Conservation (phyloP, 495 filamentous ascomycete genomes). For the Astrothelium subdiscretum region DNA sequence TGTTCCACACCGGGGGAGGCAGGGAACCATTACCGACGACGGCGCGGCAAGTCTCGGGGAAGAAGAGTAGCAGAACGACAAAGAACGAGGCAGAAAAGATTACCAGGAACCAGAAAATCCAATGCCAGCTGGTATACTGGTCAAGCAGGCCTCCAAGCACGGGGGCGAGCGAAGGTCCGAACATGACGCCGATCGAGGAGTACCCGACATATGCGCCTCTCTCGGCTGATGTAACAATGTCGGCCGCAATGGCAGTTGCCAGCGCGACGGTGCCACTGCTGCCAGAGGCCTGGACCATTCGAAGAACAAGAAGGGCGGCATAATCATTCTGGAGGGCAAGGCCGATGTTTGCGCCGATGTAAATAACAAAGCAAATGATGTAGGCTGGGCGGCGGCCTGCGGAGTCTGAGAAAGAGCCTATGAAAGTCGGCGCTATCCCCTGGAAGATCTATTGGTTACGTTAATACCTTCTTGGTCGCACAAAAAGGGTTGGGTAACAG, state of each 20-base stretch:
- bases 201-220: conserved; percentile 37
- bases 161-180: conserved; percentile 21
- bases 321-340: conserved; percentile 36
- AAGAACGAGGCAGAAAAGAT: conserved; percentile 9
- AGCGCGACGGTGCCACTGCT: conserved; percentile 36
- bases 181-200: conserved; percentile 16
- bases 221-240: conserved; percentile 33
- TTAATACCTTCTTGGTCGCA: neutral
- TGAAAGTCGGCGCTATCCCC: conserved; percentile 38
- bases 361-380: conserved; percentile 33
- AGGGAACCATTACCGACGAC: conserved; percentile 40
- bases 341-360: conserved; percentile 37
- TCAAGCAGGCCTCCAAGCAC: conserved; percentile 21
- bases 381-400: conserved; percentile 37
- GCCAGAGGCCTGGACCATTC: conserved; percentile 38
- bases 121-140: conserved; percentile 11
- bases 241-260: conserved; percentile 31
- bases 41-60: conserved; percentile 68
- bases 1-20: conserved; percentile 30
- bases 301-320: conserved; percentile 37
- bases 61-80: conserved; percentile 40
- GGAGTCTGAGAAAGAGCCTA: conserved; percentile 36
- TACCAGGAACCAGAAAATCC: conserved; percentile 16
- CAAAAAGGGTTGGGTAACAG: neutral
- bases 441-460: conserved; percentile 18